Base-by-base conservation (phyloP, 331 rosid species). In the Acacia pycnantha region DNA sequence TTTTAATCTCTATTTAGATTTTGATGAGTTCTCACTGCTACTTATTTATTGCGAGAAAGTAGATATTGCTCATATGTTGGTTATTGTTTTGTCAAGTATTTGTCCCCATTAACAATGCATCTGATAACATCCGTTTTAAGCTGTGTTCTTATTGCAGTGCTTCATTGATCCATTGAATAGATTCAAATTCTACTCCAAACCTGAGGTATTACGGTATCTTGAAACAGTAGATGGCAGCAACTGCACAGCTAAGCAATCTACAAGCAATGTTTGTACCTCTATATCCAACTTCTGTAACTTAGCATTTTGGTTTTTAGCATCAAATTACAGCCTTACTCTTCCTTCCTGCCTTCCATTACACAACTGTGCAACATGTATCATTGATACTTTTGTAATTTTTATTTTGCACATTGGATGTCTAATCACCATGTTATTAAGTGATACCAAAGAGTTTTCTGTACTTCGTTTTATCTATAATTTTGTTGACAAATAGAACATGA, bases 91-190 rank as follows among this genome's bases (percentile, higher is more conserved):
- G 0, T 68, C 26, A 53, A 65, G 76, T 18, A 18, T 68, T 50
- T 68, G 33, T 43, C 56, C 19, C 21, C 69, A 6, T 53, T 29
- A 77, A n/a, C n/a, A 53, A 62, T 73, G 44, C 62, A 82, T 66
- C 59, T 41, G 9, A 59, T 73, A n/a, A 44, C 75, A 56, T 40
- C 21, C 75, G 41, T 77, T 43, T 81, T 46, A 53, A 56, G 68
- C 64, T 76, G 48, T 77, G 29, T 78, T 77, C 74, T 79, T 84
- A 41, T 84, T 85, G 89, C 87, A 93, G 97, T 89, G 92, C 86
- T 93, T 89, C 85, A 79, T 83, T 86, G 85, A 89, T 77, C 93
- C 97, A 29, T 74, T 48, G 29, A 78, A 73, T 12, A 86, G 87
- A 82, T 40, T 51, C 85, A 93, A 68, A 78, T 62, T 62, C 69